Evolutionary conservation across 495 filamentous ascomycete species (phyloP).

Genomic region (Aspergillus coremiiformis): DNA sequence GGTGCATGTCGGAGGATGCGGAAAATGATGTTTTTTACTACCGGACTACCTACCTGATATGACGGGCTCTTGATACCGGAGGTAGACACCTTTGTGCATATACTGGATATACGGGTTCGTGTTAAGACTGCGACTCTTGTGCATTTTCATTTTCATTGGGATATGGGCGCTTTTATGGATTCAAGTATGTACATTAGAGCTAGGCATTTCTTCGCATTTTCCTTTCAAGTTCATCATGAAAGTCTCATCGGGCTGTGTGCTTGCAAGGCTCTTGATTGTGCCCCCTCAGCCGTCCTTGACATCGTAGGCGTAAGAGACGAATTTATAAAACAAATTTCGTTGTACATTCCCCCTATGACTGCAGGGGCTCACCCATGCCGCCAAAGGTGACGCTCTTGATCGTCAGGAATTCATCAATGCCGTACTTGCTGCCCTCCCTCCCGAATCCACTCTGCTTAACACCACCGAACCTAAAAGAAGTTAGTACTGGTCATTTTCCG

Average conservation of each 20-base stretch:
- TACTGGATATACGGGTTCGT: constrained; percentile 4
- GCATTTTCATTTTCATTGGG: constrained; percentile 1
- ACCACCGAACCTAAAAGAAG: constrained; percentile 61
- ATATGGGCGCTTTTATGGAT: constrained; percentile 6
- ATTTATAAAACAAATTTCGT: not conserved
- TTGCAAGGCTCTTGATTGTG: not conserved
- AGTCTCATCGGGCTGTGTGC: constrained; percentile 29
- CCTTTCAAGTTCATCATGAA: not conserved
- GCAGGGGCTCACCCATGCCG: constrained; percentile 56
- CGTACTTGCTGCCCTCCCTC: constrained; percentile 84
- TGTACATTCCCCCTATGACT: constrained; percentile 21
- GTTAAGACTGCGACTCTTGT: not conserved
- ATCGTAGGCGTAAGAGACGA: not conserved
- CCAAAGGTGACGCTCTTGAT: constrained; percentile 87
- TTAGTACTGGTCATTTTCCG: constrained; percentile 7
- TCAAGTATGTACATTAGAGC: constrained; percentile 5
- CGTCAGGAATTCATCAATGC: constrained; percentile 79
- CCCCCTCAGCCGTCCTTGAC: not conserved
- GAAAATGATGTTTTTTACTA: not conserved
- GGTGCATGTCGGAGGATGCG: not conserved
- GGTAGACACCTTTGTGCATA: constrained; percentile 1
- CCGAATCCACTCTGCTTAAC: constrained; percentile 93
- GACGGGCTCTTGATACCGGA: not conserved
- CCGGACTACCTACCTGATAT: not conserved
- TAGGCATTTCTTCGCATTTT: not conserved